Conservation (phyloP, 169 alveolate genomes). For the Plasmodium inui region DNA sequence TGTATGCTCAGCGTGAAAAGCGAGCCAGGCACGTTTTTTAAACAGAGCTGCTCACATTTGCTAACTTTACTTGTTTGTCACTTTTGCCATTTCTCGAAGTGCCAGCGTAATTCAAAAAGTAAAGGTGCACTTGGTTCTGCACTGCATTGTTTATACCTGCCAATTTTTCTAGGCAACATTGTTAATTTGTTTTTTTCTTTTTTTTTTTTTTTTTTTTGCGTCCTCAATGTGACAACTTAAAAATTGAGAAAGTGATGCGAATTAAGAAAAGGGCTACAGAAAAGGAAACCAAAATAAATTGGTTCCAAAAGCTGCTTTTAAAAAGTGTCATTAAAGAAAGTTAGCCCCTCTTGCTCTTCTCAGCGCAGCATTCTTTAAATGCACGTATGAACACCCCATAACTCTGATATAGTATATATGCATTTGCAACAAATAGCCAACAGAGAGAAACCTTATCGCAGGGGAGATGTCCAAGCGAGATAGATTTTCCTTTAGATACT, state of each 20-base stretch:
- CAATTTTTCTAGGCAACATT: neutral
- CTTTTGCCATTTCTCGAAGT: neutral
- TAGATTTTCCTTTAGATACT: slow-evolving; percentile 70
- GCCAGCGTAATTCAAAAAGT: neutral
- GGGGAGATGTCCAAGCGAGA: slow-evolving; percentile 58
- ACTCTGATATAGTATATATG: neutral
- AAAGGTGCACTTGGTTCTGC: neutral
- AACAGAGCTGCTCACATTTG: neutral
- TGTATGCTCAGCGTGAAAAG: neutral
- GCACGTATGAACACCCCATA: neutral
- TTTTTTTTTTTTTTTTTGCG: neutral
- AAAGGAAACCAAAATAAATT: neutral
- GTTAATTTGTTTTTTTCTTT: neutral
- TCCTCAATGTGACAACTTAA: neutral
- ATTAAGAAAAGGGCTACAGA: neutral
- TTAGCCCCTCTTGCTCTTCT: neutral
- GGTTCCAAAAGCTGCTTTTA: neutral
- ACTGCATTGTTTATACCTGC: neutral
- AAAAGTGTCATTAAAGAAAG: neutral
- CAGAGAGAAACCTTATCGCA: neutral
- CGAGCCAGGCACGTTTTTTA: neutral
- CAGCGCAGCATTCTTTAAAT: neutral
- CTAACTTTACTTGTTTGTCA: neutral
- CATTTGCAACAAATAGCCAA: neutral
- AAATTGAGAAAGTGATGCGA: neutral